Percentiles rank a stretch among this genome's conserved stretches.
These are phyloP conservation scores for Dichomitus squalens DNA, from an alignment of 1,284 basidiomycete species.

Conservation along the genomic window DNA sequence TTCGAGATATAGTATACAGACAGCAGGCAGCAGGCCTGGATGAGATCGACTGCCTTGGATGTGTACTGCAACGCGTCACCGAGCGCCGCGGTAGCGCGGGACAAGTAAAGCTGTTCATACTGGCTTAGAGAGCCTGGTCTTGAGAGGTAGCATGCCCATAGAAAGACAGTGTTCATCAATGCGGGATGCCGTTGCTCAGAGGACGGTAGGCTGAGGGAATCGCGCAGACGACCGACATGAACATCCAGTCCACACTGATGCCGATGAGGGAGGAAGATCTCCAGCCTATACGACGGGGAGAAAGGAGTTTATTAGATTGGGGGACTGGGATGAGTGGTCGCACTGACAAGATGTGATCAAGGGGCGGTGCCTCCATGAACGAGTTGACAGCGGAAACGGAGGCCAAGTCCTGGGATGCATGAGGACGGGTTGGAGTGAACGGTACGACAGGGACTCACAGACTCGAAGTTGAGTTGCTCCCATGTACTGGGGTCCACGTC, in stretches of 20 bases:
- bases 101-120: slow-evolving; percentile 70
- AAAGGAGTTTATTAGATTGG: background rate
- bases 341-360: slow-evolving; percentile 68
- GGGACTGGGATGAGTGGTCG: slow-evolving; percentile 1
- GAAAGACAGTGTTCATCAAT: slow-evolving; percentile 76
- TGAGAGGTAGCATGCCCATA: slow-evolving; percentile 80
- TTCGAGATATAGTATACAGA: slow-evolving; percentile 75
- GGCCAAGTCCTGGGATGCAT: slow-evolving; percentile 40
- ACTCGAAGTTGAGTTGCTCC: slow-evolving; percentile 26
- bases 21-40: slow-evolving; percentile 72
- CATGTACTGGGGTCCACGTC: slow-evolving; percentile 27
- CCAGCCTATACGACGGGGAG: slow-evolving; percentile 46
- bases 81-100: slow-evolving; percentile 57
- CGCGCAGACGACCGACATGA: slow-evolving; percentile 63
- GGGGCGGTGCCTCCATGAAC: slow-evolving; percentile 49
- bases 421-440: background rate
- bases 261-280: slow-evolving; percentile 75
- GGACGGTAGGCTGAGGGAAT: slow-evolving; percentile 51
- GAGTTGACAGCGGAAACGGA: slow-evolving; percentile 43
- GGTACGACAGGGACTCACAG: slow-evolving; percentile 22
- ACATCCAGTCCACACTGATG: slow-evolving; percentile 72
- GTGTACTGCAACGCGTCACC: slow-evolving; percentile 58
- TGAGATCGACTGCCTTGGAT: slow-evolving; percentile 63
- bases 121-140: slow-evolving; percentile 65
- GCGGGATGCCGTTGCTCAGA: slow-evolving; percentile 69